Conservation (phyloP, 306 rosid species). For the Hippophae tibetana region DNA sequence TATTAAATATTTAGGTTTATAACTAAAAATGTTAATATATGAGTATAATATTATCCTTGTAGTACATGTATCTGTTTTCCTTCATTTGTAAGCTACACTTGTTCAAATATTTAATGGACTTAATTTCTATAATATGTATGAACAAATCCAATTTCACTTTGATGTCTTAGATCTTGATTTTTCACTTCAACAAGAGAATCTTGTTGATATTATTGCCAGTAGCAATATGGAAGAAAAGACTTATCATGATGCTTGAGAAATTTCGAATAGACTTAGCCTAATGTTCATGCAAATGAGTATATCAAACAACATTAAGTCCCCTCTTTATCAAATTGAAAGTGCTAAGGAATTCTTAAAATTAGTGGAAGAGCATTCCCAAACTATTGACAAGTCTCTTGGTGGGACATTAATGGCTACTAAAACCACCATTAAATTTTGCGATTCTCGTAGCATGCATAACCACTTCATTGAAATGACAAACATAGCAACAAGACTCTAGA, state of each 20-base stretch:
- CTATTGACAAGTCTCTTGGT: background rate
- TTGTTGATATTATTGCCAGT: background rate
- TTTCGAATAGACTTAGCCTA: background rate
- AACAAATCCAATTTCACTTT: conserved; percentile 10
- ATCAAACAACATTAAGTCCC: background rate
- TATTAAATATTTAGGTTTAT: background rate
- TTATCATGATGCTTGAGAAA: background rate
- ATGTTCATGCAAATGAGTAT: conserved; percentile 12
- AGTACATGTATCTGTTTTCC: background rate
- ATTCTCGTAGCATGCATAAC: background rate
- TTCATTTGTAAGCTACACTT: conserved; percentile 1
- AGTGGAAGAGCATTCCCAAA: conserved; percentile 3
- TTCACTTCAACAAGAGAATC: background rate
- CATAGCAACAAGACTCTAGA: background rate
- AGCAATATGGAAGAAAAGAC: background rate
- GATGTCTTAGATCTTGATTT: conserved; percentile 12
- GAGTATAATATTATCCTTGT: background rate
- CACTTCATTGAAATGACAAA: background rate
- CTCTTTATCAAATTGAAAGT: background rate
- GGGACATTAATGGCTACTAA: background rate
- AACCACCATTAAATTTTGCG: background rate
- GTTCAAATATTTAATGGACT: background rate
- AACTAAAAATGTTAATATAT: background rate
- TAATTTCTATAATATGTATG: background rate
- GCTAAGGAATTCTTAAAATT: background rate